Evolutionary conservation across 805 yeast genomes (phyloP).

Genomic region (Candida quercuum): DNA sequence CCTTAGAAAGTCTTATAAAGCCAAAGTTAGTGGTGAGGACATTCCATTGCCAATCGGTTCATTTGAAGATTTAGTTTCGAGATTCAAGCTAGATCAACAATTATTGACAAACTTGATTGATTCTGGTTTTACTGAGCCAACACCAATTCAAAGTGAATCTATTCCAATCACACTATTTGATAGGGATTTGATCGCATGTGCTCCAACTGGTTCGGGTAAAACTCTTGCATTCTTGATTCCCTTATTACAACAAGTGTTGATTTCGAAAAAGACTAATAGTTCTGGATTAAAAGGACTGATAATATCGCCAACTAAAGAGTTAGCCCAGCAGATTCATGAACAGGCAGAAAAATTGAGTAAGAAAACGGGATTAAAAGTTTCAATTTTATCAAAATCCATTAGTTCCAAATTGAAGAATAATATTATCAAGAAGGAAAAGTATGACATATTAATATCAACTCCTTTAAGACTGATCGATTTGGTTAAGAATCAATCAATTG

Average conservation of each 20-base stretch:
- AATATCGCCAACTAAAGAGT: constrained; percentile 91
- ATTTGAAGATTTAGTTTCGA: constrained; percentile 68
- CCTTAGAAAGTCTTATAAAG: constrained; percentile 54
- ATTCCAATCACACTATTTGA: constrained; percentile 67
- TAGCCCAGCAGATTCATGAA: constrained; percentile 78
- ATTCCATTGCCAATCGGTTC: constrained; percentile 89
- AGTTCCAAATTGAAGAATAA: constrained; percentile 64
- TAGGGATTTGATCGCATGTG: constrained; percentile 86
- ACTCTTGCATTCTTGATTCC: constrained; percentile 89
- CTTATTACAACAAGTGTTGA: constrained; percentile 48
- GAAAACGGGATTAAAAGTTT: constrained; percentile 43
- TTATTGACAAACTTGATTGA: constrained; percentile 56
- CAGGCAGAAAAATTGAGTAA: constrained; percentile 56
- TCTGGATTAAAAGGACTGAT: constrained; percentile 67
- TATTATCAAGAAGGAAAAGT: constrained; percentile 53
- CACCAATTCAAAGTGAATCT: constrained; percentile 89
- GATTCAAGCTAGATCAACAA: constrained; percentile 59
- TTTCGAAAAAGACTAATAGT: constrained; percentile 14
- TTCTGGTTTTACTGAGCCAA: constrained; percentile 77
- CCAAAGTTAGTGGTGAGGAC: constrained; percentile 79
- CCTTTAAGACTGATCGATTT: constrained; percentile 85
- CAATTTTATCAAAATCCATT: constrained; percentile 64
- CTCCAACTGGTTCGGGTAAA: constrained; percentile 98
- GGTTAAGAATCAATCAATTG: constrained; percentile 54
- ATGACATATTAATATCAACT: constrained; percentile 79